Percentiles rank a stretch among this genome's conserved stretches.
Conservation (phyloP, 768 basidiomycete genomes). For the Chiua virens region DNA sequence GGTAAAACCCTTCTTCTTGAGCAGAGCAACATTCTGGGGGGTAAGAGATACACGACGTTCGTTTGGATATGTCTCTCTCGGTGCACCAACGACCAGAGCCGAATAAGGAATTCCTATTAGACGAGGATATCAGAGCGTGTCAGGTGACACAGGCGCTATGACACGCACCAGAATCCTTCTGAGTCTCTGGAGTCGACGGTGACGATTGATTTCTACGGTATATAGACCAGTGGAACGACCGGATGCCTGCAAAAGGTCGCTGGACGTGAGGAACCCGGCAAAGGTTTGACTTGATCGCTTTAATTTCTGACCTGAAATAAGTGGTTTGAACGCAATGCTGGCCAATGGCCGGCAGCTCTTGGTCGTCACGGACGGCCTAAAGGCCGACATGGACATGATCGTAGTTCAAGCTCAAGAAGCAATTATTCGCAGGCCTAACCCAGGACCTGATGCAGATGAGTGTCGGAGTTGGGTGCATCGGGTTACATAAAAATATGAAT, state of each 20-base stretch:
- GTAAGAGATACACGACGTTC: conserved; percentile 83
- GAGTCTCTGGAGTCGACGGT: conserved; percentile 10
- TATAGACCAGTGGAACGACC: conserved; percentile 33
- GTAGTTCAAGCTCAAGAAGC: conserved; percentile 26
- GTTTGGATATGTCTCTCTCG: conserved; percentile 72
- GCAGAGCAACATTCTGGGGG: conserved; percentile 69
- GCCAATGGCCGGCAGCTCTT: conserved; percentile 22
- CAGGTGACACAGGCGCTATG: neutral
- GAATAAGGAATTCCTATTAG: conserved; percentile 63
- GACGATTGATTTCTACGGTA: conserved; percentile 22
- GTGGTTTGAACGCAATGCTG: conserved; percentile 17
- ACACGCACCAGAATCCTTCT: conserved; percentile 27
- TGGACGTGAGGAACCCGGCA: neutral
- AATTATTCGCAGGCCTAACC: conserved; percentile 15
- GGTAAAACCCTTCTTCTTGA: conserved; percentile 82
- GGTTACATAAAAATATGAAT: conserved; percentile 26
- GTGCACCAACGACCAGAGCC: conserved; percentile 71
- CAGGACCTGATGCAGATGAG: too few relatives aligned
- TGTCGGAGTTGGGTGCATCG: conserved; percentile 7
- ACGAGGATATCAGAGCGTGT: conserved; percentile 1
- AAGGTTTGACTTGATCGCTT: neutral
- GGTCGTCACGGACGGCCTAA: conserved; percentile 26
- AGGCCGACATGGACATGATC: conserved; percentile 33
- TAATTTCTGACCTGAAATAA: conserved; percentile 27
- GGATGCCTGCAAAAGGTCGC: conserved; percentile 19